phyloP scores from a whole-genome alignment of 78 protist genomes.

The Dictyostelium brefeldianum region DNA sequence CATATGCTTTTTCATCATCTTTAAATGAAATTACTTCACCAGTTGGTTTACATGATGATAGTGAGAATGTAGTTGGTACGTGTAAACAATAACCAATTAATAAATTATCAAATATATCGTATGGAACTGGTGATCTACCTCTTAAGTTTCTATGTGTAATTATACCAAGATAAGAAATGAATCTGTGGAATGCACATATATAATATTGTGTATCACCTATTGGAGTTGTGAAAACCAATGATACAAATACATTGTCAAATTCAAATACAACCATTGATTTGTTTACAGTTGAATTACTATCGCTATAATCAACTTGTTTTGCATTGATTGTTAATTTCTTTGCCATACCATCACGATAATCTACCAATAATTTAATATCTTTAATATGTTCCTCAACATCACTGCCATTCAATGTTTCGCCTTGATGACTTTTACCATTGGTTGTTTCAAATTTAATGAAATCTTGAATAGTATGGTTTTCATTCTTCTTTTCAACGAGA shows the following conservation, averaged over 20 bases:
- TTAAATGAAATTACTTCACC: slow-evolving; percentile 4
- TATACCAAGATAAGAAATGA: not conserved
- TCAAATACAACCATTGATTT: not conserved
- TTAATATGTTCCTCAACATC: not conserved
- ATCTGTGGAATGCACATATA: not conserved
- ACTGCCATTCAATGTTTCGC: not conserved
- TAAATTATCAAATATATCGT: slow-evolving; percentile 1
- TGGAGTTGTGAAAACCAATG: not conserved
- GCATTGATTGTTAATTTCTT: not conserved
- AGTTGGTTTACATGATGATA: not conserved
- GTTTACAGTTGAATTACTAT: not conserved
- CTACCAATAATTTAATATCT: not conserved
- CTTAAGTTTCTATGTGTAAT: not conserved
- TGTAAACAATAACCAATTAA: not conserved
- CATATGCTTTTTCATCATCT: not conserved
- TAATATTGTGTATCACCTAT: not conserved
- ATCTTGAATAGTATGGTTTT: not conserved
- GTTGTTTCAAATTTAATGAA: no score
- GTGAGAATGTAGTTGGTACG: not conserved
- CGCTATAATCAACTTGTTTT: not conserved
- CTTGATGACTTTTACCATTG: not conserved
- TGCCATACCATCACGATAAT: slow-evolving; percentile 1
- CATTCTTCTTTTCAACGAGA: not conserved
- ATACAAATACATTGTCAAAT: not conserved
- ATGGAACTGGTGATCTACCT: not conserved